Conservation (phyloP, 805 yeast species). For the Zygosaccharomyces gambellarensis region DNA sequence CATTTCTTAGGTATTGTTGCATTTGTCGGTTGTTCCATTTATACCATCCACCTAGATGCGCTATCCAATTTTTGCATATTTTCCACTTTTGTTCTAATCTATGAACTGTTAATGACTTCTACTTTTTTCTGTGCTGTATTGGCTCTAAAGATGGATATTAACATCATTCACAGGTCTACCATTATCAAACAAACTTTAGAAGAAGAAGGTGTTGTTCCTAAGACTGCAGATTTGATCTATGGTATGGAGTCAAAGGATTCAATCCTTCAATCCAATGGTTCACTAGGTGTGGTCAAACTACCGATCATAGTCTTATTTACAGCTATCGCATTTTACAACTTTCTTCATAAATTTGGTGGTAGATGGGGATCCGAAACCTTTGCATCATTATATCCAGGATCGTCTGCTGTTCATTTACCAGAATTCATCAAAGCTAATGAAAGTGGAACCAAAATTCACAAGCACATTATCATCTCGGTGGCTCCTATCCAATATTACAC, state of each 20-base stretch:
- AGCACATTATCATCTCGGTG: slow-evolving; percentile 53
- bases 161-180: slow-evolving; percentile 74
- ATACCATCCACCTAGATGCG: slow-evolving; percentile 66
- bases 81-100: slow-evolving; percentile 61
- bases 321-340: slow-evolving; percentile 59
- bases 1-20: slow-evolving; percentile 69
- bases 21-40: slow-evolving; percentile 55
- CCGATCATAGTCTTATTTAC: slow-evolving; percentile 54
- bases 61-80: slow-evolving; percentile 76
- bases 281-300: slow-evolving; percentile 54
- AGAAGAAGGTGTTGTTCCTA: slow-evolving; percentile 81
- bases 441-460: slow-evolving; percentile 30
- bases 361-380: slow-evolving; percentile 59
- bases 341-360: slow-evolving; percentile 64
- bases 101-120: slow-evolving; percentile 65
- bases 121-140: slow-evolving; percentile 80
- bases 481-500: slow-evolving; percentile 53
- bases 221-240: slow-evolving; percentile 66
- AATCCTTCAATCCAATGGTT: slow-evolving; percentile 36
- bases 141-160: slow-evolving; percentile 82
- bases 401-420: slow-evolving; percentile 41
- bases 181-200: slow-evolving; percentile 72
- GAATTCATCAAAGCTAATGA: slow-evolving; percentile 34
- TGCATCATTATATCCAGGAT: slow-evolving; percentile 24
- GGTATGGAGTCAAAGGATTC: slow-evolving; percentile 22